Evolutionary conservation across 352 stramenopile species (phyloP), one percentile per base, ranked within the genome.

Genomic region (Globisporangium cederbergense): DNA sequence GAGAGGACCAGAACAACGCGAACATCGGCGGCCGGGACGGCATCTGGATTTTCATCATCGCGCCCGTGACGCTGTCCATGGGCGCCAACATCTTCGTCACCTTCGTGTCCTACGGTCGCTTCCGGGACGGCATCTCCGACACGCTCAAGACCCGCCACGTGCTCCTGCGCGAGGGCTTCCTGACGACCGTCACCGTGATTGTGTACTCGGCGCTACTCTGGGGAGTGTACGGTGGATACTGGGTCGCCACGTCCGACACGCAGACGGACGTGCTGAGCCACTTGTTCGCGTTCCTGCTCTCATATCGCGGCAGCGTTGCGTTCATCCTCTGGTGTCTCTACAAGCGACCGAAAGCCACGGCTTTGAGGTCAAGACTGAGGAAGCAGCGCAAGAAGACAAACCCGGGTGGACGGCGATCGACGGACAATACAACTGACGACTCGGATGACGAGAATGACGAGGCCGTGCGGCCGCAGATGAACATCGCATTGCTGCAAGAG

Each of bases 261-360:
- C 57, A 76, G 14, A 76, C 65, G 18, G 68, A 76, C 30, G 72
- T 83, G 10, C 71, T 90, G 1, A 82, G 74, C 49, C 68, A 77
- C 28, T 58, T 88, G 0, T 90, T 92, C 60, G 67, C 79, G 4
- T 92, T 92, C 56, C 56, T 92, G 43, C 69, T 92, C 7, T 89
- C 83, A 43, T 89, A 89, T 60, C 76, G 81, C 0, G 81, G 83
- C n/a, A 88, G 76, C 38, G 79, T 89, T 11, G 76, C 77, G 1
- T 90, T 90, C 60, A 76, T 89, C 18, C 66, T 92, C 5, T 92
- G 83, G 83, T 89, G 76, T 53, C 68, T 90, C 20, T 92, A 90
- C 74, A 86, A 84, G 40, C 71, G 59, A 16, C 72, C 67, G 34
- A 63, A 69, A 22, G 59, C 43, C 11, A 58, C 64, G 9, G 70